Percentiles rank a stretch among this genome's conserved stretches.
Conservation (phyloP, 352 stramenopile genomes). For the Achlya hypogyna region DNA sequence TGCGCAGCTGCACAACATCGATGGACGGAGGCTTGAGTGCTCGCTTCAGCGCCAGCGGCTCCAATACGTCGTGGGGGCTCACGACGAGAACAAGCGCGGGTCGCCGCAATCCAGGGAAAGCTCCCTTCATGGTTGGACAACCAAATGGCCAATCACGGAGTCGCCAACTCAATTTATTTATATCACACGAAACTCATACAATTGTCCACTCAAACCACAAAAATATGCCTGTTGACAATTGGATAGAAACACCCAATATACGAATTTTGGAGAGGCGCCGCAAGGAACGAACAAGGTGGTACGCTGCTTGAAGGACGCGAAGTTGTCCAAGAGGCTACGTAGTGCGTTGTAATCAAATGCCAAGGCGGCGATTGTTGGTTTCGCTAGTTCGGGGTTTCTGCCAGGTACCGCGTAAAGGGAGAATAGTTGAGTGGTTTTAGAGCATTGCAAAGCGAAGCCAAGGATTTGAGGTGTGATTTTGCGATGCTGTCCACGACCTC, state of each 20-base stretch:
- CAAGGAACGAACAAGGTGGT: too few species aligned
- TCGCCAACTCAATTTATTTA: too few species aligned
- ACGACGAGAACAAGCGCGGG: constrained; percentile 14
- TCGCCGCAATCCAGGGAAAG: neutral
- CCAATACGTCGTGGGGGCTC: constrained; percentile 3
- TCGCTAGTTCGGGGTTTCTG: too few species aligned
- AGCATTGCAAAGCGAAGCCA: neutral
- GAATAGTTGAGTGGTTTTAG: neutral
- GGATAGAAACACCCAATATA: too few species aligned
- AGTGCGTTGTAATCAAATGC: too few species aligned
- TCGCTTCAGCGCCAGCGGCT: neutral
- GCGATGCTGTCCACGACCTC: neutral
- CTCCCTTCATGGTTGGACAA: neutral
- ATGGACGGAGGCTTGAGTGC: neutral
- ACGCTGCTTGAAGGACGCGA: too few species aligned
- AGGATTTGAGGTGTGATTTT: neutral
- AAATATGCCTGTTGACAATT: too few species aligned
- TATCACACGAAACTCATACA: too few species aligned
- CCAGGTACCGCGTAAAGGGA: too few species aligned
- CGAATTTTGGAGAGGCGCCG: too few species aligned
- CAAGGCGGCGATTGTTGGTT: too few species aligned
- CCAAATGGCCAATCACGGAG: neutral
- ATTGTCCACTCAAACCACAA: neutral
- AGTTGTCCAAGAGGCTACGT: too few species aligned
- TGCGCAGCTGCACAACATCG: constrained; percentile 9